Evolutionary conservation across 768 basidiomycete genomes (phyloP).

Genomic region (Phaffia australis): DNA sequence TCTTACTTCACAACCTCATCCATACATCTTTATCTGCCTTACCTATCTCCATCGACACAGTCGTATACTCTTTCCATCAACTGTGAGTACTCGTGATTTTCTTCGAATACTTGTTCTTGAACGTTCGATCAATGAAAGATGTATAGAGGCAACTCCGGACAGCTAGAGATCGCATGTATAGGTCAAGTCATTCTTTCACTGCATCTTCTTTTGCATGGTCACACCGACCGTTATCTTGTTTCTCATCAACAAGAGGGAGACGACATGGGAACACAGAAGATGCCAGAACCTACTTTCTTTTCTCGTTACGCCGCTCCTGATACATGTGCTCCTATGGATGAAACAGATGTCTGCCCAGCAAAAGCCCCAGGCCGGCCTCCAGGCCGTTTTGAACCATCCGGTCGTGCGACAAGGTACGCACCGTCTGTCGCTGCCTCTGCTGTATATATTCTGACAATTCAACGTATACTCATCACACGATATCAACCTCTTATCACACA

Average conservation of each 20-base stretch:
- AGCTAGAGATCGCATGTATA: background rate
- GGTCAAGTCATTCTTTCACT: background rate
- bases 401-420: constrained; percentile 52
- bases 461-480: background rate
- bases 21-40: no score
- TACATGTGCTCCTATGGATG: background rate
- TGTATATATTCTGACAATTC: background rate
- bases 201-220: background rate
- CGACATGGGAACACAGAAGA: background rate
- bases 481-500: background rate
- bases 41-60: no score
- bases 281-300: background rate
- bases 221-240: background rate
- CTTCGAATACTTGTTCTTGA: no score
- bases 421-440: background rate
- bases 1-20: no score
- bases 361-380: constrained; percentile 57
- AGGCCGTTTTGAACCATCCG: constrained; percentile 81
- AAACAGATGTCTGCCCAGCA: constrained; percentile 30
- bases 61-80: no score
- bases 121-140: no score
- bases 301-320: background rate
- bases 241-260: background rate
- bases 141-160: no score
- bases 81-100: no score